Evolutionary conservation across 202 grass and related monocot genomes (phyloP).

Genomic region (Panicum virgatum): DNA sequence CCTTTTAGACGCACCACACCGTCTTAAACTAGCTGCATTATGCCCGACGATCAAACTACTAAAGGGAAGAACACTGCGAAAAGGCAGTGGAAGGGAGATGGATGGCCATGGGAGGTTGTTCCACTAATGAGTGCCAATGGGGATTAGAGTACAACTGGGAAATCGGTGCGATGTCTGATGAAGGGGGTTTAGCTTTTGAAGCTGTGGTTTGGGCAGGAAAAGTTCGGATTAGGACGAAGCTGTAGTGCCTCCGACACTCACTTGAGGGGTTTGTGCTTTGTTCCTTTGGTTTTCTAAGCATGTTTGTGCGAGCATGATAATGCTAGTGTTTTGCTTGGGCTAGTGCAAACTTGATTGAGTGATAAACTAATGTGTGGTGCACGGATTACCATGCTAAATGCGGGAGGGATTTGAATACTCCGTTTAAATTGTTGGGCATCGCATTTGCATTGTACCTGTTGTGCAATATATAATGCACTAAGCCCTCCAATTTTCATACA

Average conservation of each 20-base stretch:
- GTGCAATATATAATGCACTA: background rate
- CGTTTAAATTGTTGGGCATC: background rate
- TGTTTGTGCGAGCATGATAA: conserved; percentile 20
- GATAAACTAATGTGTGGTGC: conserved; percentile 28
- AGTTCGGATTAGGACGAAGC: conserved; percentile 43
- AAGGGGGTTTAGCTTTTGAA: conserved; percentile 30
- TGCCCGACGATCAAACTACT: conserved; percentile 33
- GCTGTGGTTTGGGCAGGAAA: conserved; percentile 41
- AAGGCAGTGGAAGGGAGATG: conserved; percentile 10
- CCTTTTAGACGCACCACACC: background rate
- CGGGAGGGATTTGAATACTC: background rate
- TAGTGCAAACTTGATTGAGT: conserved; percentile 11
- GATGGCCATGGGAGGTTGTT: conserved; percentile 40
- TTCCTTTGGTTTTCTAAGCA: conserved; percentile 23
- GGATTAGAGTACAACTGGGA: conserved; percentile 23
- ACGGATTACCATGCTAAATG: background rate
- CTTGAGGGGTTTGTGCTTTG: conserved; percentile 24
- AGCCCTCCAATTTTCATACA: background rate
- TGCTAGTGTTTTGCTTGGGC: conserved; percentile 46
- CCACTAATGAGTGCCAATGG: conserved; percentile 45
- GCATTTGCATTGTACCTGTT: background rate
- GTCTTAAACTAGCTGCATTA: conserved; percentile 39
- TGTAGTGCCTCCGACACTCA: conserved; percentile 55
- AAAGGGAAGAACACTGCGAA: conserved; percentile 21
- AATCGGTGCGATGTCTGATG: conserved; percentile 37